Conservation (phyloP, 1,284 basidiomycete species). For the Gymnopus androsaceus region DNA sequence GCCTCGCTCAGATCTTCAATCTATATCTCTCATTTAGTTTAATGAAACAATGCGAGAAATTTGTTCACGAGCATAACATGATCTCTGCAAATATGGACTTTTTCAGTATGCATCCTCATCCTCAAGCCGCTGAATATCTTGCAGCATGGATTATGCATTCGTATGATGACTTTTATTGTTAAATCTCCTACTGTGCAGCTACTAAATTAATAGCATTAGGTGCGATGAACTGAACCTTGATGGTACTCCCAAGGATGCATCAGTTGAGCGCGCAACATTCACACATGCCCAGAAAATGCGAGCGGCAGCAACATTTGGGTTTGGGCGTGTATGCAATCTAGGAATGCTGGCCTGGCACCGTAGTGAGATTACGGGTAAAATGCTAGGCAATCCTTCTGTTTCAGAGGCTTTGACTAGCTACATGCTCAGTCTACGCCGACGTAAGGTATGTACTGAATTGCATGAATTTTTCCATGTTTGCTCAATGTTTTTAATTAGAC, state of each 20-base stretch:
- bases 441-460: conserved; percentile 27
- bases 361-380: conserved; percentile 7
- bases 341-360: background rate
- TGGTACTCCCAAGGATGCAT: conserved; percentile 21
- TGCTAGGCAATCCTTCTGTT: conserved; percentile 34
- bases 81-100: conserved; percentile 22
- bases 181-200: too few relatives aligned
- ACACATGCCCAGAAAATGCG: conserved; percentile 38
- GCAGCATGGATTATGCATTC: conserved; percentile 34
- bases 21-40: conserved; percentile 20
- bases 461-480: background rate
- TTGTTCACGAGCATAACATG: conserved; percentile 15
- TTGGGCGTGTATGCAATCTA: background rate
- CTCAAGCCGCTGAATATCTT: conserved; percentile 27
- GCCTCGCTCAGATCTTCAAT: too few relatives aligned
- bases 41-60: conserved; percentile 13
- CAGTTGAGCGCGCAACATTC: conserved; percentile 20
- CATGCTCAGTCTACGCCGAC: conserved; percentile 32
- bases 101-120: conserved; percentile 22
- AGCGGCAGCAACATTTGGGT: conserved; percentile 30
- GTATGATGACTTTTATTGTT: conserved; percentile 16
- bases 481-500: conserved; percentile 12
- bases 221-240: conserved; percentile 30
- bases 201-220: too few relatives aligned
- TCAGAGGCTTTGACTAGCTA: conserved; percentile 32